A percentile compares a stretch with the other conserved stretches of the same genome.
Evolutionary conservation across 495 filamentous ascomycete genomes (phyloP).

Genomic region (Neurospora africana): DNA sequence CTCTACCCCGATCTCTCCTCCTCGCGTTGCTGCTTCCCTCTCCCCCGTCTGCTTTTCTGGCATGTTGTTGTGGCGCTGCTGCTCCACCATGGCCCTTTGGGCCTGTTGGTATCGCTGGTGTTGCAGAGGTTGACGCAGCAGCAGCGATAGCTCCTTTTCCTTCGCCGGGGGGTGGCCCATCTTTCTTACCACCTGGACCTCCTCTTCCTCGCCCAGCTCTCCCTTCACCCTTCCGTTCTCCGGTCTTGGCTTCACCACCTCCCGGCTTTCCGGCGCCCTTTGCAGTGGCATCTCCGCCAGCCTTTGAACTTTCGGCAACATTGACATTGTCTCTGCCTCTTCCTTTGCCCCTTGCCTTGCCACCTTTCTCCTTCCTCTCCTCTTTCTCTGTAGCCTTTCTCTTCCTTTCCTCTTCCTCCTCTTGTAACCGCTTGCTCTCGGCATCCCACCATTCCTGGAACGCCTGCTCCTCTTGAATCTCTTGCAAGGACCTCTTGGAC

Average conservation of each 20-base stretch:
- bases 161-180: not conserved
- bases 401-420: slow-evolving; percentile 47
- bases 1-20: not conserved
- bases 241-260: not conserved
- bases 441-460: slow-evolving; percentile 98
- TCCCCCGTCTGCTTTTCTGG: not conserved
- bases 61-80: not conserved
- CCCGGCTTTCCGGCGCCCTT: not conserved
- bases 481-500: slow-evolving; percentile 74
- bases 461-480: slow-evolving; percentile 92
- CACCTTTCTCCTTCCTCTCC: not conserved
- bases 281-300: not conserved
- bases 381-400: slow-evolving; percentile 22
- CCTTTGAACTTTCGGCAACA: not conserved
- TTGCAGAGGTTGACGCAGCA: not conserved
- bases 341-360: slow-evolving; percentile 1
- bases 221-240: slow-evolving; percentile 13
- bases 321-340: not conserved
- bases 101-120: not conserved
- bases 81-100: not conserved
- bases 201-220: slow-evolving; percentile 20
- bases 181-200: slow-evolving; percentile 22
- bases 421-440: slow-evolving; percentile 61
- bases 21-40: not conserved
- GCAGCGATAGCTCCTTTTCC: not conserved